phyloP scores from a whole-genome alignment of 2,329 filamentous ascomycete species.

The Aspergillus felis region DNA sequence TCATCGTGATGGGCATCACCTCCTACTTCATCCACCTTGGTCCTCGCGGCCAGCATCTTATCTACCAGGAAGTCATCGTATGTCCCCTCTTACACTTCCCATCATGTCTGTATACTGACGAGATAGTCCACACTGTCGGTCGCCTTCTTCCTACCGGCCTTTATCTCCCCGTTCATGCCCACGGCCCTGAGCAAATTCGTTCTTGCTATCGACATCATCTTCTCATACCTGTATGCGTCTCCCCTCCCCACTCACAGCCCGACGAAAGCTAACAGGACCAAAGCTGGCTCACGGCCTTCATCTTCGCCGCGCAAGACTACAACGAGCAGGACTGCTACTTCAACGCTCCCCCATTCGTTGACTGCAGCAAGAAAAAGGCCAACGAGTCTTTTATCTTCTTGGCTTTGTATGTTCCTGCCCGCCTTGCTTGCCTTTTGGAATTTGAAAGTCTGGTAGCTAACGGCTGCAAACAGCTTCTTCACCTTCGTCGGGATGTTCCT shows the following conservation, averaged over 20 bases:
- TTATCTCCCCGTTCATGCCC: conserved; percentile 40
- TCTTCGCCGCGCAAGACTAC: conserved; percentile 47
- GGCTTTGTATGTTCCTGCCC: conserved; percentile 36
- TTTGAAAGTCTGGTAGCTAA: too few relatives aligned
- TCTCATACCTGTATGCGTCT: conserved; percentile 43
- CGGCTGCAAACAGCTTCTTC: conserved; percentile 33
- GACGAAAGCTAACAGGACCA: conserved; percentile 1
- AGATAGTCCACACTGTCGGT: conserved; percentile 32
- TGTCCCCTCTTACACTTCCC: conserved; percentile 6
- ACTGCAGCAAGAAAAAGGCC: conserved; percentile 38
- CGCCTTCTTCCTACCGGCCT: conserved; percentile 41
- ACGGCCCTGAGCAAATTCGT: conserved; percentile 34
- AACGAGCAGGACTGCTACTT: conserved; percentile 26
- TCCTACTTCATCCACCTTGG: conserved; percentile 37
- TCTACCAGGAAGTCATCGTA: conserved; percentile 41
- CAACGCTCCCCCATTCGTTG: conserved; percentile 29
- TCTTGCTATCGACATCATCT: conserved; percentile 40
- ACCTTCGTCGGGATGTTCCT: conserved; percentile 37
- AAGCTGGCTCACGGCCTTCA: conserved; percentile 47
- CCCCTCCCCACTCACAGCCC: background rate
- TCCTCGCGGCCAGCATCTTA: conserved; percentile 30
- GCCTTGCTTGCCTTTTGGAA: too few relatives aligned
- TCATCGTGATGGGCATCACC: conserved; percentile 41
- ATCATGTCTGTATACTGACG: conserved; percentile 3
- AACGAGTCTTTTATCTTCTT: conserved; percentile 45